A percentile compares a stretch with the other conserved stretches of the same genome.
phyloP scores from a whole-genome alignment of 2,329 filamentous ascomycete species.

The Apiospora rasikravindrae region DNA sequence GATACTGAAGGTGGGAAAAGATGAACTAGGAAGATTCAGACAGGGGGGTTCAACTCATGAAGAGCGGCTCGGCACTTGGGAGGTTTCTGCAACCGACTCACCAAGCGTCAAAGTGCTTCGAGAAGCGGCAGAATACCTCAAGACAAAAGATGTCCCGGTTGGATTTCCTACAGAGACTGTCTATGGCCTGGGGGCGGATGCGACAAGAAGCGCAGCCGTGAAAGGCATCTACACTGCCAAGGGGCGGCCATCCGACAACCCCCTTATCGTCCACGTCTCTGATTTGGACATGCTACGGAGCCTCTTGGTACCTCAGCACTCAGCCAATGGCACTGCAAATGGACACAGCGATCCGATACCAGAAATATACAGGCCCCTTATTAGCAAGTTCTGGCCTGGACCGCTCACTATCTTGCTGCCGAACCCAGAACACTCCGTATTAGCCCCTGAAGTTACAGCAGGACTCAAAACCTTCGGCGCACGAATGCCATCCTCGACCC shows the following conservation, averaged over 20 bases:
- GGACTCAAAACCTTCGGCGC: slow-evolving; percentile 84
- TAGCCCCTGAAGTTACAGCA: slow-evolving; percentile 93
- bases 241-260: slow-evolving; percentile 89
- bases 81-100: slow-evolving; percentile 31
- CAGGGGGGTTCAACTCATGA: slow-evolving; percentile 27
- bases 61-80: slow-evolving; percentile 35
- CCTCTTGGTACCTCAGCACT: slow-evolving; percentile 52
- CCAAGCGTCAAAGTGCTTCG: slow-evolving; percentile 49
- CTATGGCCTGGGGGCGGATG: slow-evolving; percentile 95
- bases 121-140: slow-evolving; percentile 70
- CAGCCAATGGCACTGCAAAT: slow-evolving; percentile 32
- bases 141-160: slow-evolving; percentile 73
- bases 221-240: slow-evolving; percentile 93
- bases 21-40: slow-evolving; percentile 34
- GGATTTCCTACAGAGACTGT: slow-evolving; percentile 98
- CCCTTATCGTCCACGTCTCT: slow-evolving; percentile 89
- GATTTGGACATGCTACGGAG: slow-evolving; percentile 77
- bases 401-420: slow-evolving; percentile 90
- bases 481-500: slow-evolving; percentile 82
- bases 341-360: slow-evolving; percentile 60
- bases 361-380: slow-evolving; percentile 76
- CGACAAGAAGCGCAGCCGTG: slow-evolving; percentile 82
- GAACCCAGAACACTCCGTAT: slow-evolving; percentile 68
- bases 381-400: slow-evolving; percentile 90
- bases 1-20: slow-evolving; percentile 32